These are phyloP conservation scores for Lipomyces yamanashiensis DNA, from an alignment of 805 yeast genomes.

Conservation along the genomic window DNA sequence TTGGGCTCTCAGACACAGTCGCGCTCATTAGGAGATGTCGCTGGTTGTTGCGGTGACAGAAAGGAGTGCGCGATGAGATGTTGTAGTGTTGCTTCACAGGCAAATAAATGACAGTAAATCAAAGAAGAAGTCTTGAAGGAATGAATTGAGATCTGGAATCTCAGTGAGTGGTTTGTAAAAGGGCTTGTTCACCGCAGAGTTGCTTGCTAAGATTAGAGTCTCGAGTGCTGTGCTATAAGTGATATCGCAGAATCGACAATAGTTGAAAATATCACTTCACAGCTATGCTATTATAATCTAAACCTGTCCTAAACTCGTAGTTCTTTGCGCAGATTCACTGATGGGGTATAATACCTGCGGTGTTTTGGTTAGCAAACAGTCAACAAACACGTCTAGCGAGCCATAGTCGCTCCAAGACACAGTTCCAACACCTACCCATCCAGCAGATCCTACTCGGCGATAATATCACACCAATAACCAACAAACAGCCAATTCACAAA, in stretches of 20 bases:
- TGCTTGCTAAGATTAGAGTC: too few relatives aligned
- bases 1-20: not conserved
- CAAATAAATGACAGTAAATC: too few relatives aligned
- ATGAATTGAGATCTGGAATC: too few relatives aligned
- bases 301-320: not conserved
- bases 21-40: not conserved
- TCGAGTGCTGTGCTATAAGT: too few relatives aligned
- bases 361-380: slow-evolving; percentile 1
- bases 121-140: too few relatives aligned
- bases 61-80: not conserved
- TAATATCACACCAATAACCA: not conserved
- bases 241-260: too few relatives aligned
- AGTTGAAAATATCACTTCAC: too few relatives aligned
- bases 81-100: not conserved
- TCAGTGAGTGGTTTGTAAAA: too few relatives aligned
- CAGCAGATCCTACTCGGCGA: not conserved
- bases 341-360: slow-evolving; percentile 1
- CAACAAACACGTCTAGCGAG: slow-evolving; percentile 1
- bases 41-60: not conserved
- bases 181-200: too few relatives aligned
- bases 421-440: not conserved
- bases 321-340: not conserved
- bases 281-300: too few relatives aligned
- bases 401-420: not conserved
- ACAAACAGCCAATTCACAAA: not conserved